phyloP scores from a whole-genome alignment of 2,329 filamentous ascomycete genomes.

The Fusarium nisikadoi region DNA sequence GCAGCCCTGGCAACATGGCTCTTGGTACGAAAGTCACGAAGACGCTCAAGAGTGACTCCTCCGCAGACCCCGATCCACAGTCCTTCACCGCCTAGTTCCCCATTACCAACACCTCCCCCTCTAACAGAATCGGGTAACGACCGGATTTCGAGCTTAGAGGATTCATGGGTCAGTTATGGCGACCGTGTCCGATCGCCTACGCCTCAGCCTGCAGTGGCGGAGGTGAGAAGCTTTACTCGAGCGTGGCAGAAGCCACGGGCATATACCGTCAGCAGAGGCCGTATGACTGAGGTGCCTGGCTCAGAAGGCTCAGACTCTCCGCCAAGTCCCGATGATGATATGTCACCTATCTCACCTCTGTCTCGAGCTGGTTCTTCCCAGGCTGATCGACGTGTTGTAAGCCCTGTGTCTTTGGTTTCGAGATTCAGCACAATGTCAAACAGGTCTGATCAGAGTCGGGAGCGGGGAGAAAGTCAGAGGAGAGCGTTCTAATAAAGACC shows the following conservation, averaged over 20 bases:
- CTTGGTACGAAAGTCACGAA: conserved; percentile 10
- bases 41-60: neutral
- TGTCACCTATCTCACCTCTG: conserved; percentile 12
- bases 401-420: conserved; percentile 17
- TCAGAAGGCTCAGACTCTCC: conserved; percentile 1
- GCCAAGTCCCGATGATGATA: neutral
- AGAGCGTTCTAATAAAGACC: neutral
- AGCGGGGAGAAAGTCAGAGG: neutral
- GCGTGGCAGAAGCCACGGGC: conserved; percentile 38
- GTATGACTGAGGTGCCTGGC: conserved; percentile 10
- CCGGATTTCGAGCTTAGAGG: conserved; percentile 1
- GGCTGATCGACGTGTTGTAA: neutral
- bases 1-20: conserved; percentile 21
- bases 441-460: neutral
- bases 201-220: conserved; percentile 41
- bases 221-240: conserved; percentile 38
- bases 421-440: conserved; percentile 19
- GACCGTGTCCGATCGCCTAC: conserved; percentile 39
- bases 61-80: neutral
- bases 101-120: neutral
- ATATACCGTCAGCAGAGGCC: conserved; percentile 33
- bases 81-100: neutral
- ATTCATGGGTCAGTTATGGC: conserved; percentile 31
- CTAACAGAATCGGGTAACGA: conserved; percentile 16
- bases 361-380: conserved; percentile 2